Conservation (phyloP, 768 basidiomycete species). For the Clathrus columnatus region DNA sequence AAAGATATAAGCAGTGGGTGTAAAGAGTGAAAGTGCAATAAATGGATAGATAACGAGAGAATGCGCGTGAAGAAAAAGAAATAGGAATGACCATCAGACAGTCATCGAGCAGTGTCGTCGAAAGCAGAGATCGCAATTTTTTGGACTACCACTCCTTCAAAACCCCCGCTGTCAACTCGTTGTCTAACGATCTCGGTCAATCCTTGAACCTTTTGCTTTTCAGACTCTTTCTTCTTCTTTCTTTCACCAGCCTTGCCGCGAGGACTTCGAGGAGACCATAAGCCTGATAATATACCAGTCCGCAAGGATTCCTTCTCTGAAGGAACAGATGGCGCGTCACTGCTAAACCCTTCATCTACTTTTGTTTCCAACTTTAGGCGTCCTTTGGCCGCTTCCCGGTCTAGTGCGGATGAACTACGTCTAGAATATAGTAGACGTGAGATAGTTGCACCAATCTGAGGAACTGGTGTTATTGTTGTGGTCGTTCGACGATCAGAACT, state of each 20-base stretch:
- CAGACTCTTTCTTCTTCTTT: constrained; percentile 2
- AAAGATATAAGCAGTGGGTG: not conserved
- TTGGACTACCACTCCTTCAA: not conserved
- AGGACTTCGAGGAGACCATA: not conserved
- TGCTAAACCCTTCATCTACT: constrained; percentile 7
- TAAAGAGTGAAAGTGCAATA: not conserved
- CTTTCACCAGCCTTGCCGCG: constrained; percentile 1
- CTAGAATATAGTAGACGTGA: constrained; percentile 5
- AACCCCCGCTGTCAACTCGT: constrained; percentile 1
- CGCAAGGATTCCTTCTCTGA: constrained; percentile 1
- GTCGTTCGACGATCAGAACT: constrained; percentile 3
- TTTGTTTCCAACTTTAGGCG: constrained; percentile 13
- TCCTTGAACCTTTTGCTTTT: constrained; percentile 3
- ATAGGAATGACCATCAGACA: not conserved
- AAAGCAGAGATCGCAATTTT: constrained; percentile 4
- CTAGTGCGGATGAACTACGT: constrained; percentile 9
- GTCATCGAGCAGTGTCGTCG: not conserved
- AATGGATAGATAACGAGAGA: not conserved
- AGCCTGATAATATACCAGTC: not conserved
- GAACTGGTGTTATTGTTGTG: constrained; percentile 1
- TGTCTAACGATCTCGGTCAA: not conserved
- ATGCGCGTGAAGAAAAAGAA: not conserved
- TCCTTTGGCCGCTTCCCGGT: constrained; percentile 11
- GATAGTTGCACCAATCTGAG: not conserved
- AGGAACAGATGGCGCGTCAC: constrained; percentile 1